Base-by-base conservation (phyloP, 192 early-diverging fungal genomes). In the Coemansia sp. region DNA sequence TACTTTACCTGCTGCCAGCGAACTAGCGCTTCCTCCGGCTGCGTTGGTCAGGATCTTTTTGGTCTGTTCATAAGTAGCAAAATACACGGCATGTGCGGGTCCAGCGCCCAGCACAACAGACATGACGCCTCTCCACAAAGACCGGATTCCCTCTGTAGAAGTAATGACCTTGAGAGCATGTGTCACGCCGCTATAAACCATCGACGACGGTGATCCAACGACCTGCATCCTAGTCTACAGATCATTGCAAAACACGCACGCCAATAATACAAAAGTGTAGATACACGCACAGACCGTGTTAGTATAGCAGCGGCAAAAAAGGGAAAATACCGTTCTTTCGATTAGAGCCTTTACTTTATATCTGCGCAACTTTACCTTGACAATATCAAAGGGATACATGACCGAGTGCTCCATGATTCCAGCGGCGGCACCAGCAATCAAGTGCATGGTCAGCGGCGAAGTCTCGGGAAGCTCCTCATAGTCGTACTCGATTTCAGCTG, bases 151-250 rank as follows among this genome's bases (percentile, higher is more conserved):
- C 60, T 93, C 91, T 9, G 88, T 88, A 19, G 89, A 86, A 24
- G 85, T 74, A 59, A 92, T 90, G 35, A 84, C 79, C 34, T 83
- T 72, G 34, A 91, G 55, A 20, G 93, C 89, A 50, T 91, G 84
- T 6, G 75, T 71, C 0, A 94, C 84, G 18, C 88, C 85, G 61
- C 81, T 86, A 69, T 91, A 93, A 22, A 88, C 77, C 7, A 84
- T 85, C 62, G 86, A 82, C 16, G 87, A 87, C 48, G 78, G 78
- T 16, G 91, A 83, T 39, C 80, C 83, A 10, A 91, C 74, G 18
- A 97, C 85, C 72, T 98, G 95, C 93, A 94, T 98, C 35, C 95
- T 85, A 8, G 95, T 98, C 90, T 94, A 76, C 54, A n/a, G n/a
- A n/a, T n/a, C n/a, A 39, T 1, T 3, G 0, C 18, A 32, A 34